Evolutionary conservation across 768 basidiomycete genomes (phyloP).

Genomic region (Calvatia gigantea): DNA sequence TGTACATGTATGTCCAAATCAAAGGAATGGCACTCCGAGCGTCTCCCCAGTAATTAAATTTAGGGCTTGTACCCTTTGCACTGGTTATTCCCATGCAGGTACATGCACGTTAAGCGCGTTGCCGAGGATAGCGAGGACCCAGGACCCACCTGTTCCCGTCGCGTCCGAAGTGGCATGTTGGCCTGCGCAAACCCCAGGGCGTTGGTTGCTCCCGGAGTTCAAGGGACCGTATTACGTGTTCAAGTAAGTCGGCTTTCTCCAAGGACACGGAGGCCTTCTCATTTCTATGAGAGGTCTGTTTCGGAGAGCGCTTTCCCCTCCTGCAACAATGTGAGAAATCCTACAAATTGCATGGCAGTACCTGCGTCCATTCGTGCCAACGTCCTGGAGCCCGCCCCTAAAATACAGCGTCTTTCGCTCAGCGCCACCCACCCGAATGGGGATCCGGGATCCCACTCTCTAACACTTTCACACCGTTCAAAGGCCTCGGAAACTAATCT

Average conservation of each 20-base stretch:
- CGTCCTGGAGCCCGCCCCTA: slow-evolving; percentile 1
- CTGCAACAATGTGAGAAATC: neutral
- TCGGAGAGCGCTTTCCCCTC: neutral
- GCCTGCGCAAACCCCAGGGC: slow-evolving; percentile 8
- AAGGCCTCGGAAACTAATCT: slow-evolving; percentile 1
- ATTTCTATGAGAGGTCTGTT: neutral
- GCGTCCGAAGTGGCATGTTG: neutral
- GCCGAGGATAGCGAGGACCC: neutral
- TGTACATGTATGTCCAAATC: too few species aligned
- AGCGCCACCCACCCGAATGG: slow-evolving; percentile 5
- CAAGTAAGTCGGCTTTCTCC: neutral
- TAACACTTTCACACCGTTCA: neutral
- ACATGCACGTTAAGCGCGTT: neutral
- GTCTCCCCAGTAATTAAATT: slow-evolving; percentile 2
- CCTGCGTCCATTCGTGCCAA: neutral
- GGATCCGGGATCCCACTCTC: neutral
- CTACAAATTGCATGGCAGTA: neutral
- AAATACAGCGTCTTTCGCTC: neutral
- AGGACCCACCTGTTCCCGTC: neutral
- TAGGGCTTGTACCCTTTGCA: neutral
- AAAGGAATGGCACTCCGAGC: too few species aligned
- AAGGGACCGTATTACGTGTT: neutral
- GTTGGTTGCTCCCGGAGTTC: neutral
- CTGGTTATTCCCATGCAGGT: neutral
- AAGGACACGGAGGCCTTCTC: neutral